These are phyloP conservation scores for Naematelia encephala DNA, from an alignment of 768 basidiomycete genomes.

Conservation along the genomic window DNA sequence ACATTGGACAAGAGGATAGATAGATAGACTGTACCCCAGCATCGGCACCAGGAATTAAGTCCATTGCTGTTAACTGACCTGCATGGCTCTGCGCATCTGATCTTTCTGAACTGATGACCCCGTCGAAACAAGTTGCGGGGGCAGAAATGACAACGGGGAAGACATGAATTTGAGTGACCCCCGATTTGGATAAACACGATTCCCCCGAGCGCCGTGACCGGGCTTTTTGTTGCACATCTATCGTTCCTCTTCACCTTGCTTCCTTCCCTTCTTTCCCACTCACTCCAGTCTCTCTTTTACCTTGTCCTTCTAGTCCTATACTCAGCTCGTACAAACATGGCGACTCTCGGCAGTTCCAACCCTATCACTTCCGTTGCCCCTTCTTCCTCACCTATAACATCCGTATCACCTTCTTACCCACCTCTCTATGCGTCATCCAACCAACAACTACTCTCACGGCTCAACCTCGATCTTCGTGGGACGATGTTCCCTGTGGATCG, in stretches of 20 bases:
- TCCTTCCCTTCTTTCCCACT: too few species aligned
- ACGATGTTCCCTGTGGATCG: slow-evolving; percentile 89
- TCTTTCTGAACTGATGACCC: too few species aligned
- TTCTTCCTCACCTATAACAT: slow-evolving; percentile 42
- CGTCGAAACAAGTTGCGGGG: too few species aligned
- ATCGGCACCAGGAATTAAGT: too few species aligned
- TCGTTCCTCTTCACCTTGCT: too few species aligned
- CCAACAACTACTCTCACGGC: slow-evolving; percentile 65
- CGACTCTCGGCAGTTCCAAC: slow-evolving; percentile 42
- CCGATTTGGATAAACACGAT: not conserved
- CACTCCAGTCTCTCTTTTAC: not conserved
- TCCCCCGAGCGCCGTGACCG: too few species aligned
- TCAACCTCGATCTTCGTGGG: slow-evolving; percentile 89
- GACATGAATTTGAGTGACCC: slow-evolving; percentile 1
- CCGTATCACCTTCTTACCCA: slow-evolving; percentile 39
- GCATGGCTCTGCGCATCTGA: too few species aligned
- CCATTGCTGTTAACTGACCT: too few species aligned
- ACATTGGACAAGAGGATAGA: too few species aligned
- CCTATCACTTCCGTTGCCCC: slow-evolving; percentile 52
- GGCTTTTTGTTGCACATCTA: too few species aligned
- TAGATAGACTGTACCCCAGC: too few species aligned
- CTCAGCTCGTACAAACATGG: slow-evolving; percentile 24
- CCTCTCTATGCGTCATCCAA: slow-evolving; percentile 21
- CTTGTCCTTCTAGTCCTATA: slow-evolving; percentile 3
- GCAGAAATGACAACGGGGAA: not conserved